Percentiles rank a stretch among this genome's conserved stretches.
These are phyloP conservation scores for Trichoderma simmonsii DNA, from an alignment of 2,329 filamentous ascomycete species.

Conservation along the genomic window DNA sequence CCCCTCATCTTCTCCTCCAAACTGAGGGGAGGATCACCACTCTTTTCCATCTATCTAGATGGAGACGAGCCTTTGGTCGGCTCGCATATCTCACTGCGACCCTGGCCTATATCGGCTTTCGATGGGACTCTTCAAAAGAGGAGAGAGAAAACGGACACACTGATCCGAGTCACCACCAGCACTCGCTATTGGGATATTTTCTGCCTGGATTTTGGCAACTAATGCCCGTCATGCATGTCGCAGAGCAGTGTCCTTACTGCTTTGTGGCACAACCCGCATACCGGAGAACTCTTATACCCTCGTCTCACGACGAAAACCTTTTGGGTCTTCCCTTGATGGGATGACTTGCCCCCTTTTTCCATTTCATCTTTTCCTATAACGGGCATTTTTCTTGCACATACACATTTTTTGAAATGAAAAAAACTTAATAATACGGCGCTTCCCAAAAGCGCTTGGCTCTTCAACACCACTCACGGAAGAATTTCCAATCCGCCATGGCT, in stretches of 20 bases:
- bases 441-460: conserved; percentile 18
- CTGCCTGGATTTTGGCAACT: conserved; percentile 2
- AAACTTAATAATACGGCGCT: conserved; percentile 13
- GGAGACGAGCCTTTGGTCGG: not conserved
- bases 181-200: not conserved
- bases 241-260: conserved; percentile 14
- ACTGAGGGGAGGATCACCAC: not conserved
- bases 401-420: conserved; percentile 1
- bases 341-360: conserved; percentile 1
- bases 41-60: not conserved
- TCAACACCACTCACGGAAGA: conserved; percentile 28
- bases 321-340: not conserved
- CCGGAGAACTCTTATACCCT: conserved; percentile 10
- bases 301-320: conserved; percentile 18
- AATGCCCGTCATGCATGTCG: not conserved
- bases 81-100: conserved; percentile 2
- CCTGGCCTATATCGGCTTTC: conserved; percentile 1
- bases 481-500: conserved; percentile 7
- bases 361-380: conserved; percentile 4
- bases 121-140: not conserved
- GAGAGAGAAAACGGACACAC: not conserved
- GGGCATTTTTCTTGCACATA: conserved; percentile 17
- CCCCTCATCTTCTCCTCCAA: not conserved
- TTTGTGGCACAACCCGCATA: conserved; percentile 2
- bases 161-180: not conserved